phyloP scores from a whole-genome alignment of 2,329 filamentous ascomycete genomes.

The Apiospora saccharicola region DNA sequence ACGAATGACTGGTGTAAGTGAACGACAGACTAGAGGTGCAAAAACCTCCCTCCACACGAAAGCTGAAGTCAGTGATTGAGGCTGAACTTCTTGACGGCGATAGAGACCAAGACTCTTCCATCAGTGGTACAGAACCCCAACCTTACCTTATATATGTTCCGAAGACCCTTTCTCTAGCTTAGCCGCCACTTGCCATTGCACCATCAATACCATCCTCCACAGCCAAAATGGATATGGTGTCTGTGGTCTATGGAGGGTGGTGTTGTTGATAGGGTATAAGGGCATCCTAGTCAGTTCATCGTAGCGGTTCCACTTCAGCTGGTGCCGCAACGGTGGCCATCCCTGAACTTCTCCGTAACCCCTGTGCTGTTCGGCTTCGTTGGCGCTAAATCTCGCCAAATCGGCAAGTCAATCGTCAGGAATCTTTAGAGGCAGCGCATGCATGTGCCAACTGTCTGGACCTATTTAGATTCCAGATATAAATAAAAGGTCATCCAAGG shows the following conservation, averaged over 20 bases:
- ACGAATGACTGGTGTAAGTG: constrained; percentile 23
- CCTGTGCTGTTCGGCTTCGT: not conserved
- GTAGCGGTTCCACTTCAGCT: constrained; percentile 18
- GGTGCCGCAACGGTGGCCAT: constrained; percentile 23
- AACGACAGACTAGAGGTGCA: constrained; percentile 22
- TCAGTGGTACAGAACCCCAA: not conserved
- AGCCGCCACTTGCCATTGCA: not conserved
- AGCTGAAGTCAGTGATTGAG: constrained; percentile 20
- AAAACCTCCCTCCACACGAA: constrained; percentile 16
- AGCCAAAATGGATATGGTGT: not conserved
- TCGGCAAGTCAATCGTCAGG: not conserved
- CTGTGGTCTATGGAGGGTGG: not conserved
- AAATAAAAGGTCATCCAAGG: not conserved
- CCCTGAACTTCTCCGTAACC: not conserved
- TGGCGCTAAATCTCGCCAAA: constrained; percentile 8
- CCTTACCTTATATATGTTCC: constrained; percentile 19
- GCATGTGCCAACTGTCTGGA: not conserved
- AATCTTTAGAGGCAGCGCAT: not conserved
- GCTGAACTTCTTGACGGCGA: constrained; percentile 22
- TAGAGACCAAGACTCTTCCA: constrained; percentile 5
- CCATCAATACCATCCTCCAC: not conserved
- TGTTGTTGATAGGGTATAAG: not conserved
- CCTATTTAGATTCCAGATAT: not conserved
- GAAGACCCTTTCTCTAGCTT: not conserved
- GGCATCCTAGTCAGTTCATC: constrained; percentile 4